phyloP scores from a whole-genome alignment of 768 basidiomycete species.

The Pisolithus marmoratus region DNA sequence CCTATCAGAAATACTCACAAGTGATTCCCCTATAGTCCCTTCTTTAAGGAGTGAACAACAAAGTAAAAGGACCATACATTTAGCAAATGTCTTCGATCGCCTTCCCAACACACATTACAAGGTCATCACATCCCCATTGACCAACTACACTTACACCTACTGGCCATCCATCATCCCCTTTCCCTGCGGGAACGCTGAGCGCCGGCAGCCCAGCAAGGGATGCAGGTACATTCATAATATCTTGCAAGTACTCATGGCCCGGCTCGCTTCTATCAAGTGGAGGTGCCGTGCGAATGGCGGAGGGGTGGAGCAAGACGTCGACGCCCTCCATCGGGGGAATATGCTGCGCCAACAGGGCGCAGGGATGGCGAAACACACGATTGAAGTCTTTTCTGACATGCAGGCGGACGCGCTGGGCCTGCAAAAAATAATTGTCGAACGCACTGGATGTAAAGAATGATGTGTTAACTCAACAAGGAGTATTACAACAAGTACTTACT shows the following conservation, averaged over 20 bases:
- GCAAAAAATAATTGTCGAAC: too few relatives aligned
- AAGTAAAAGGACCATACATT: too few relatives aligned
- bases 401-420: too few relatives aligned
- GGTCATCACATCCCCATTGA: slow-evolving; percentile 76
- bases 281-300: slow-evolving; percentile 34
- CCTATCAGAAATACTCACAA: too few relatives aligned
- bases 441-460: too few relatives aligned
- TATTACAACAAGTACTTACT: too few relatives aligned
- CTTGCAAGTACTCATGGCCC: slow-evolving; percentile 68
- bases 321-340: slow-evolving; percentile 33
- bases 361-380: slow-evolving; percentile 53
- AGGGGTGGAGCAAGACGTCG: slow-evolving; percentile 83
- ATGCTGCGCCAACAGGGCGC: slow-evolving; percentile 30
- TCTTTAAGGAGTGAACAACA: too few relatives aligned
- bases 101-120: slow-evolving; percentile 51
- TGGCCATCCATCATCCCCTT: slow-evolving; percentile 63
- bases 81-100: too few relatives aligned
- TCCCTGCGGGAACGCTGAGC: slow-evolving; percentile 19
- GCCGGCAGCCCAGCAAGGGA: slow-evolving; percentile 39
- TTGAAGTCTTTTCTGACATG: too few relatives aligned
- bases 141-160: slow-evolving; percentile 80
- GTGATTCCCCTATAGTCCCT: too few relatives aligned
- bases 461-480: too few relatives aligned
- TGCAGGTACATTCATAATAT: slow-evolving; percentile 88
- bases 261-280: slow-evolving; percentile 26